phyloP scores from a whole-genome alignment of 495 filamentous ascomycete genomes.

The Daldinia bambusicola region DNA sequence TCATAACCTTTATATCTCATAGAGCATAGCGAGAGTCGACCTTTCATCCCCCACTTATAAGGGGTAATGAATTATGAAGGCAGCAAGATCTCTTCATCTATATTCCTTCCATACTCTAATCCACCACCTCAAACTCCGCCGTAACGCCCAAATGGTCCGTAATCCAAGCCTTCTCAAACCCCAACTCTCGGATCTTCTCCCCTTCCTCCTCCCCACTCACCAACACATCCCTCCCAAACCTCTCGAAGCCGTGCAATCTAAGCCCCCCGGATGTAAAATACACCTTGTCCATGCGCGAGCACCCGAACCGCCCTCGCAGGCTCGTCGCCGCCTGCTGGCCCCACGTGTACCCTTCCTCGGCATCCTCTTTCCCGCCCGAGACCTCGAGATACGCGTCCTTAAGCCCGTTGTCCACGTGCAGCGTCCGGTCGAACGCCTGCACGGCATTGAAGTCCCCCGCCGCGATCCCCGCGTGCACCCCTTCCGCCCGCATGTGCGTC shows the following conservation, averaged over 20 bases:
- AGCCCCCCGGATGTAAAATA: slow-evolving; percentile 40
- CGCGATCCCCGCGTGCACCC: slow-evolving; percentile 49
- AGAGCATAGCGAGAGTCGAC: background rate
- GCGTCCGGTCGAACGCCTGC: slow-evolving; percentile 58
- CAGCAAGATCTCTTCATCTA: background rate
- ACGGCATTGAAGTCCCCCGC: slow-evolving; percentile 68
- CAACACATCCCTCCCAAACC: slow-evolving; percentile 52
- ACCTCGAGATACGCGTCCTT: slow-evolving; percentile 64
- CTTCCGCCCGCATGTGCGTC: slow-evolving; percentile 49
- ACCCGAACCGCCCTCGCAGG: slow-evolving; percentile 53
- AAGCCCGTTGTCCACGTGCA: slow-evolving; percentile 58
- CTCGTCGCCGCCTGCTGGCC: slow-evolving; percentile 58
- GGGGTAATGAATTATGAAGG: too few relatives aligned
- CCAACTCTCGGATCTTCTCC: slow-evolving; percentile 37
- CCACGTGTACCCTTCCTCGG: slow-evolving; percentile 65
- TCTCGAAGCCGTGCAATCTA: slow-evolving; percentile 51
- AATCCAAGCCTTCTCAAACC: slow-evolving; percentile 54
- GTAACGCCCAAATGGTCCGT: slow-evolving; percentile 63
- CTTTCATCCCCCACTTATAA: too few relatives aligned
- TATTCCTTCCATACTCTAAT: background rate
- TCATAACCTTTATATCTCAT: background rate
- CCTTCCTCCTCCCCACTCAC: slow-evolving; percentile 30
- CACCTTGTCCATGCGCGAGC: slow-evolving; percentile 65
- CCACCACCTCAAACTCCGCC: slow-evolving; percentile 46
- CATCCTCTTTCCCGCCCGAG: slow-evolving; percentile 57